These are phyloP conservation scores for Neurospora sp. DNA, from an alignment of 495 filamentous ascomycete genomes.

Conservation along the genomic window DNA sequence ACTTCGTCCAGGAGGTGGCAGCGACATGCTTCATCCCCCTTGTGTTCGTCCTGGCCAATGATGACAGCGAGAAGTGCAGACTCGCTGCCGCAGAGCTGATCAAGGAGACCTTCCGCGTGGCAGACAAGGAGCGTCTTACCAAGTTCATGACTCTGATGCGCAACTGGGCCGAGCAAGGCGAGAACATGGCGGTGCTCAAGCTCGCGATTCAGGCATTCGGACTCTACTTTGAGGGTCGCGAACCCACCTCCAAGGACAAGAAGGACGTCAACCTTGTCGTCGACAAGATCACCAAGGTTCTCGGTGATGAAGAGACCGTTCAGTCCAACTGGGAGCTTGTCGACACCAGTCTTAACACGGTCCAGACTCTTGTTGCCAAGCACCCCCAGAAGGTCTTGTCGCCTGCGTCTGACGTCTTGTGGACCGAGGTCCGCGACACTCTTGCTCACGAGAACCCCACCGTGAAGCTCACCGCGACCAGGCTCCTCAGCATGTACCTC, in stretches of 20 bases:
- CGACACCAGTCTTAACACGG: conserved; percentile 59
- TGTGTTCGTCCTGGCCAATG: conserved; percentile 75
- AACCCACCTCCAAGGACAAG: conserved; percentile 42
- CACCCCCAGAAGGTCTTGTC: conserved; percentile 54
- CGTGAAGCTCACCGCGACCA: conserved; percentile 67
- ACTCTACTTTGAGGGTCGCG: conserved; percentile 67
- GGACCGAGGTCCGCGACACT: conserved; percentile 54
- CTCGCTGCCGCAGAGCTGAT: conserved; percentile 72
- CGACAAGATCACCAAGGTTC: conserved; percentile 33
- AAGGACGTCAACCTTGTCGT: conserved; percentile 46
- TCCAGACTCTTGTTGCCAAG: conserved; percentile 56
- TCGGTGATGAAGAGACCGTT: conserved; percentile 37
- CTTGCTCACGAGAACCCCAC: conserved; percentile 63
- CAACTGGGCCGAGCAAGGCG: conserved; percentile 66
- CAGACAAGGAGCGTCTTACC: conserved; percentile 60
- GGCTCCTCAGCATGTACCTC: conserved; percentile 66
- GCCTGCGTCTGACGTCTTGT: conserved; percentile 45
- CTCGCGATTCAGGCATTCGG: conserved; percentile 71
- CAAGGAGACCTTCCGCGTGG: conserved; percentile 68
- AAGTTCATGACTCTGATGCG: conserved; percentile 58
- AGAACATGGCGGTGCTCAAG: conserved; percentile 57
- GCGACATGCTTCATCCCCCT: conserved; percentile 77
- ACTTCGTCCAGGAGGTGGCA: conserved; percentile 71
- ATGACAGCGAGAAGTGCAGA: conserved; percentile 77
- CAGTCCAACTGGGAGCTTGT: conserved; percentile 67